Evolutionary conservation across 2,329 filamentous ascomycete genomes (phyloP).

Genomic region (Neopestalotiopsis sp.): DNA sequence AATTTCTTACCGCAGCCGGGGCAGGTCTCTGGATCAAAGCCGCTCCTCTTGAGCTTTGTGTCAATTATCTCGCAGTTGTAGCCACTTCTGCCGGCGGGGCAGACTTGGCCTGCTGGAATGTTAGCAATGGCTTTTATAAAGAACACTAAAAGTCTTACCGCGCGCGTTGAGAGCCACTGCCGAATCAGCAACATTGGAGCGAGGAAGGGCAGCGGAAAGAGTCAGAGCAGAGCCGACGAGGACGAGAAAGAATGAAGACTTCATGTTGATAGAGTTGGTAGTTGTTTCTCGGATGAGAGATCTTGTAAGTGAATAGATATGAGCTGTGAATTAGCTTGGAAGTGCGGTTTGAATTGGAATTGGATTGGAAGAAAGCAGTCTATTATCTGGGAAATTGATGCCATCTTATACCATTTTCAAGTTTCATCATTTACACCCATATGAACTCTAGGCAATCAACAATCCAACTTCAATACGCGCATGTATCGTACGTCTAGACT

Average conservation of each 20-base stretch:
- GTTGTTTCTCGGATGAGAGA: not conserved
- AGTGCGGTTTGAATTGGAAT: too few species aligned
- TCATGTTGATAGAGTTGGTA: not conserved
- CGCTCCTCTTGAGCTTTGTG: too few species aligned
- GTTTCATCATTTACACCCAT: too few species aligned
- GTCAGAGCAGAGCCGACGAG: not conserved
- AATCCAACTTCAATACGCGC: not conserved
- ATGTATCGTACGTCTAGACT: not conserved
- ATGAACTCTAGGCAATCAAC: not conserved
- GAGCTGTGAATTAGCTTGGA: not conserved
- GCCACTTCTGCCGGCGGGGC: not conserved
- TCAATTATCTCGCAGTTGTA: conserved; percentile 1
- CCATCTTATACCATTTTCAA: not conserved
- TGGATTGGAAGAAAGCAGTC: not conserved
- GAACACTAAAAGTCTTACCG: not conserved
- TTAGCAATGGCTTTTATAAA: not conserved
- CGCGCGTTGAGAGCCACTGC: not conserved
- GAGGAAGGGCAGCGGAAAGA: not conserved
- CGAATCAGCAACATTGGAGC: not conserved
- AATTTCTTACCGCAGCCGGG: too few species aligned
- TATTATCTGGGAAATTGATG: not conserved
- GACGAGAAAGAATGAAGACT: not conserved
- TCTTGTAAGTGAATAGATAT: not conserved
- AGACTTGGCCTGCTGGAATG: not conserved
- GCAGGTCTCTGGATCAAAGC: too few species aligned